phyloP scores from a whole-genome alignment of 306 rosid genomes.

The Senna tora region DNA sequence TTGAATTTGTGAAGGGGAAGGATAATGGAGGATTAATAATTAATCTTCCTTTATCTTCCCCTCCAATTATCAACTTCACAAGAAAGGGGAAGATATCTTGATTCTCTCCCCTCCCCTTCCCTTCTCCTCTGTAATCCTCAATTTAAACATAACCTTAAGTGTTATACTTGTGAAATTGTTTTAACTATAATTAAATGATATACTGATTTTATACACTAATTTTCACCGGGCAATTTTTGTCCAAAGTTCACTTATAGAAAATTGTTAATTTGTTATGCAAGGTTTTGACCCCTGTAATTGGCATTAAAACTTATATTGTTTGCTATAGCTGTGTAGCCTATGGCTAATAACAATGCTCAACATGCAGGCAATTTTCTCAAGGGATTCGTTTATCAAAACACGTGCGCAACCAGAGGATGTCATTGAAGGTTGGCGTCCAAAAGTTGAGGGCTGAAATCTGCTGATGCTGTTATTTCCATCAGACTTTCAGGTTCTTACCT shows the following conservation, averaged over 20 bases:
- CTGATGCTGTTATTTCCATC: background rate
- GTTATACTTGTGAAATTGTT: conserved; percentile 2
- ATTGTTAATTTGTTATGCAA: background rate
- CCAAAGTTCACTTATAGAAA: background rate
- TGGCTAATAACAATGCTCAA: conserved; percentile 37
- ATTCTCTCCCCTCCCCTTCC: no score
- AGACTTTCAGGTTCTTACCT: conserved; percentile 17
- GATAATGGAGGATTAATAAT: no score
- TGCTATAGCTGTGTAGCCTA: background rate
- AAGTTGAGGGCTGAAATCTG: conserved; percentile 64
- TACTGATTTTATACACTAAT: no score
- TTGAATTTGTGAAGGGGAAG: no score
- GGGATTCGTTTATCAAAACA: conserved; percentile 80
- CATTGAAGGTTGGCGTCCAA: conserved; percentile 94
- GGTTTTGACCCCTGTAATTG: background rate
- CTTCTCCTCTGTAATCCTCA: no score
- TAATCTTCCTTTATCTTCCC: no score
- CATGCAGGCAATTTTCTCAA: conserved; percentile 70
- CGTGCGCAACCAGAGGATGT: conserved; percentile 78
- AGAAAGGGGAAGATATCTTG: no score
- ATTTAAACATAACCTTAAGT: no score
- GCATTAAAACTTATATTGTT: background rate
- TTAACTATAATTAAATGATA: conserved; percentile 8
- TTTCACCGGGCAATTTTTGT: conserved; percentile 11
- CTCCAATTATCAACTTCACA: no score